Percentiles rank a stretch among this genome's conserved stretches.
These are phyloP conservation scores for Penicillium sp. DNA, from an alignment of 2,329 filamentous ascomycete genomes.

Conservation along the genomic window DNA sequence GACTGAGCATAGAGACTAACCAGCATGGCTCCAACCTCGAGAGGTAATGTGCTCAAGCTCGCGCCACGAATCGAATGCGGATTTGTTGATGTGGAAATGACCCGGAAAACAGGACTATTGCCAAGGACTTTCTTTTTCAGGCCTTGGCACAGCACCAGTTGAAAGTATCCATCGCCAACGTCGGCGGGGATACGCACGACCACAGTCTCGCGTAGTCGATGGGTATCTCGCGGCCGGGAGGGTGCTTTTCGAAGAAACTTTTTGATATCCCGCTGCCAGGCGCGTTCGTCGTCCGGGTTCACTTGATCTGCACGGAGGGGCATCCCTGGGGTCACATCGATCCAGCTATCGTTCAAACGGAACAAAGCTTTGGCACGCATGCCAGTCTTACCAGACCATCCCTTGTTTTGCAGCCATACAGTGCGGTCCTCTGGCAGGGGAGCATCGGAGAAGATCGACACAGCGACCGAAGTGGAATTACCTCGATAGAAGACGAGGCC, in stretches of 20 bases:
- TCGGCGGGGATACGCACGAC: conserved; percentile 66
- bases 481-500: conserved; percentile 68
- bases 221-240: conserved; percentile 50
- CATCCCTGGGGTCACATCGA: conserved; percentile 66
- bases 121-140: conserved; percentile 62
- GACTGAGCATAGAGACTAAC: conserved; percentile 47
- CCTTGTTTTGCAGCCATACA: conserved; percentile 69
- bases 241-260: conserved; percentile 62
- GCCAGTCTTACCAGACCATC: conserved; percentile 68
- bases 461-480: conserved; percentile 62
- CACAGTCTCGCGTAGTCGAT: conserved; percentile 63
- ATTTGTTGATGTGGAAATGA: conserved; percentile 67
- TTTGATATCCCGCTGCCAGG: conserved; percentile 67
- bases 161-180: conserved; percentile 68
- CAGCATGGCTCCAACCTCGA: conserved; percentile 61
- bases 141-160: conserved; percentile 63
- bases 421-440: conserved; percentile 60
- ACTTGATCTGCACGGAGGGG: conserved; percentile 54
- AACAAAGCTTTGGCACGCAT: conserved; percentile 67
- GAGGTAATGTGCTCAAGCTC: conserved; percentile 63
- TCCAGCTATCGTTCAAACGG: conserved; percentile 62
- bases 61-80: conserved; percentile 65
- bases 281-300: conserved; percentile 61
- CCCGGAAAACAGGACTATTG: conserved; percentile 66
- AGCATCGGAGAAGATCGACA: conserved; percentile 65